phyloP scores from a whole-genome alignment of 1,284 basidiomycete genomes.

The Porodaedalea pini region DNA sequence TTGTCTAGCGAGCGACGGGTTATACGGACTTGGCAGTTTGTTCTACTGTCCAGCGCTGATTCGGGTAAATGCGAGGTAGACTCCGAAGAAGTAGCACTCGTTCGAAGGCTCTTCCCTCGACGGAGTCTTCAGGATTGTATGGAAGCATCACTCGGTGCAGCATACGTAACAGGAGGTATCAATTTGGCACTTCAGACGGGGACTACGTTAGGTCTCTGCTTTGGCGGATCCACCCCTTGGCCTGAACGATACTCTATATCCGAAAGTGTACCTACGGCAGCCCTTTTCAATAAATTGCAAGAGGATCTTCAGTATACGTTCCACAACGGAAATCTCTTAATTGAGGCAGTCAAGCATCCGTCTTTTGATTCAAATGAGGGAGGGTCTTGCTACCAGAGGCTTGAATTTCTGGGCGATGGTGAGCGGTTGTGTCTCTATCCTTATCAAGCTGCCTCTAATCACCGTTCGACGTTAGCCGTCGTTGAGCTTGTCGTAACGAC shows the following conservation, averaged over 20 bases:
- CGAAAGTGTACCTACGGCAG: slow-evolving; percentile 36
- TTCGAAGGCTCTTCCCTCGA: slow-evolving; percentile 47
- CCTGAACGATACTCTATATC: slow-evolving; percentile 42
- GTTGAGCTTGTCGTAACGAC: slow-evolving; percentile 70
- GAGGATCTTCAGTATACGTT: slow-evolving; percentile 68
- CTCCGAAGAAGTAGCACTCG: slow-evolving; percentile 26
- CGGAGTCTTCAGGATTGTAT: slow-evolving; percentile 80
- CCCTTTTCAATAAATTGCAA: slow-evolving; percentile 56
- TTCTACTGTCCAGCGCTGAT: slow-evolving; percentile 34
- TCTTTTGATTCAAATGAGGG: slow-evolving; percentile 56
- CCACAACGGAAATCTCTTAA: slow-evolving; percentile 53
- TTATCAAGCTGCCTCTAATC: background rate
- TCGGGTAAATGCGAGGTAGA: slow-evolving; percentile 30
- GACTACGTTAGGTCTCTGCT: slow-evolving; percentile 58
- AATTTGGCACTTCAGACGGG: slow-evolving; percentile 63
- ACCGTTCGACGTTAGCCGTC: slow-evolving; percentile 47
- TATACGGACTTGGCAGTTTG: slow-evolving; percentile 59
- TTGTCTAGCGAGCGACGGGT: slow-evolving; percentile 57
- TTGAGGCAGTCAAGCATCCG: slow-evolving; percentile 79
- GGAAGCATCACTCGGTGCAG: slow-evolving; percentile 77
- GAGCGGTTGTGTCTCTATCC: slow-evolving; percentile 26
- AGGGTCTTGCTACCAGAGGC: slow-evolving; percentile 70
- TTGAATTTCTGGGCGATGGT: slow-evolving; percentile 88
- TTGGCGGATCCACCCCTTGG: slow-evolving; percentile 69
- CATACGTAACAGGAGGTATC: slow-evolving; percentile 68